A percentile compares a stretch with the other conserved stretches of the same genome.
Evolutionary conservation across 345 rosid species (phyloP).

Genomic region (Clausena lansium): DNA sequence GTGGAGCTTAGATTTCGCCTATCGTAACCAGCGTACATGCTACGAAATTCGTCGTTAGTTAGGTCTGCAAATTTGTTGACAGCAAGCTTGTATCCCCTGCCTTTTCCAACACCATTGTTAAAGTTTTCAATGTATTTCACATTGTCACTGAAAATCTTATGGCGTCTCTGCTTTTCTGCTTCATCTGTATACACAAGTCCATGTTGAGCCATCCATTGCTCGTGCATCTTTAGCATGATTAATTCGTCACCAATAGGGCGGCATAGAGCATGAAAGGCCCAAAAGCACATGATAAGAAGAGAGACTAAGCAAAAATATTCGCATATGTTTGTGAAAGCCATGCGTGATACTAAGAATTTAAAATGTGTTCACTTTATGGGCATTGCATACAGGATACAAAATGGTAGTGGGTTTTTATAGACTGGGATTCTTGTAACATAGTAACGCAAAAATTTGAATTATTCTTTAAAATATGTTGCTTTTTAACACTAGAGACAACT

Average conservation of each 20-base stretch:
- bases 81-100: constrained; percentile 42
- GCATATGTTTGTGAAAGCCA: constrained; percentile 14
- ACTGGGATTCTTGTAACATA: background rate
- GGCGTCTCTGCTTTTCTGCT: constrained; percentile 27
- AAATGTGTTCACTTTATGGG: background rate
- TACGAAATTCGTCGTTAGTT: constrained; percentile 49
- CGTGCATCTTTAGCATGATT: constrained; percentile 23
- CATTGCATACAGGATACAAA: background rate
- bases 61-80: constrained; percentile 54
- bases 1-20: background rate
- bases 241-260: constrained; percentile 10
- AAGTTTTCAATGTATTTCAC: constrained; percentile 25
- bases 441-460: no score
- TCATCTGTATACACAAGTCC: constrained; percentile 25
- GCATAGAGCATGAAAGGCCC: constrained; percentile 6
- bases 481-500: background rate
- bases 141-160: constrained; percentile 36
- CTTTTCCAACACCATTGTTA: constrained; percentile 22
- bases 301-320: background rate
- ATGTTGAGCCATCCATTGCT: constrained; percentile 33
- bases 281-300: constrained; percentile 17
- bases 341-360: background rate
- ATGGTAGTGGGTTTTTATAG: constrained; percentile 18
- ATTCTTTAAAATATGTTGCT: no score
- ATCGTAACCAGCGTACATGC: constrained; percentile 33